A percentile compares a stretch with the other conserved stretches of the same genome.
phyloP scores from a whole-genome alignment of 768 basidiomycete species.

The Suillus occidentalis region DNA sequence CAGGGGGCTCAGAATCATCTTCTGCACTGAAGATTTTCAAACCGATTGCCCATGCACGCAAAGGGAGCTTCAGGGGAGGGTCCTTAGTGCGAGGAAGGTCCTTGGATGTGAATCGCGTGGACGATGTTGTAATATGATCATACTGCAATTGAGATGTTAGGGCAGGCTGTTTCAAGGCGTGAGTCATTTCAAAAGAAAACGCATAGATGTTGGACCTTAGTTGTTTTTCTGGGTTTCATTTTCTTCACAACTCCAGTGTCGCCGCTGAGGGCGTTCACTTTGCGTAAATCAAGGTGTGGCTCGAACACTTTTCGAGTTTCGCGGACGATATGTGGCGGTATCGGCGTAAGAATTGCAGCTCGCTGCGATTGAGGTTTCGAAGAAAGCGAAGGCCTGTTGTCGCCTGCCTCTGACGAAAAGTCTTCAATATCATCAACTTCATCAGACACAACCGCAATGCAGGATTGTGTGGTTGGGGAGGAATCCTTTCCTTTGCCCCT shows the following conservation, averaged over 20 bases:
- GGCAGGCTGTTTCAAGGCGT: not conserved
- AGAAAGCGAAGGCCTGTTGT: not conserved
- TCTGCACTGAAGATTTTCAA: conserved; percentile 7
- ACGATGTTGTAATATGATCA: conserved; percentile 31
- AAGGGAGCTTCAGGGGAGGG: conserved; percentile 14
- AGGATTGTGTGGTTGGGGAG: not conserved
- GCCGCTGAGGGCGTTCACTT: not conserved
- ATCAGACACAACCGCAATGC: conserved; percentile 5
- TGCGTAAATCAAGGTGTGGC: conserved; percentile 10
- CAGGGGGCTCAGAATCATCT: not conserved
- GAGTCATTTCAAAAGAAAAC: not conserved
- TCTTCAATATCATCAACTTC: conserved; percentile 7
- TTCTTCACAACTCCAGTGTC: conserved; percentile 3
- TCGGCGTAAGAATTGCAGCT: conserved; percentile 10
- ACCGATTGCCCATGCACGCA: conserved; percentile 31
- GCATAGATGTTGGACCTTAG: conserved; percentile 14
- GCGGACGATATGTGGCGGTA: conserved; percentile 13
- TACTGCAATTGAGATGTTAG: not conserved
- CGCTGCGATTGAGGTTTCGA: not conserved
- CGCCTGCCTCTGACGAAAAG: conserved; percentile 23
- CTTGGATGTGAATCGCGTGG: conserved; percentile 21
- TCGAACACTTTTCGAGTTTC: conserved; percentile 16
- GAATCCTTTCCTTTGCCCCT: conserved; percentile 19
- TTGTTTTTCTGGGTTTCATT: conserved; percentile 29
- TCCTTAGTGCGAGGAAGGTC: conserved; percentile 6